Evolutionary conservation across 176 grass and related monocot species (phyloP).

Genomic region (Oryza longistaminata): DNA sequence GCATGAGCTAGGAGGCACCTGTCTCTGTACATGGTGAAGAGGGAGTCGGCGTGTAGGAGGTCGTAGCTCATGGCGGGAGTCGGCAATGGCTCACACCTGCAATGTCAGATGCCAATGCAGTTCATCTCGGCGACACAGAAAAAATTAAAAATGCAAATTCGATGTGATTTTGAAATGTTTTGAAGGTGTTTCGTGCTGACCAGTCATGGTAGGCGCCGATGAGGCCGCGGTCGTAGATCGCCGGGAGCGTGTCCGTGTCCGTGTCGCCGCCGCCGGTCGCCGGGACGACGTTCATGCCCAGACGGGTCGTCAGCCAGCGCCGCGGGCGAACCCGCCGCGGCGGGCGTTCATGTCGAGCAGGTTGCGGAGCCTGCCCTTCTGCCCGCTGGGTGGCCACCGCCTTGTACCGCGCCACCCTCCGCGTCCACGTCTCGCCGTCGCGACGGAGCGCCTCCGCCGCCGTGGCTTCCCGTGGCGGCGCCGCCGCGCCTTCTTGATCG

Average conservation of each 20-base stretch:
- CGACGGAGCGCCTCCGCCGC: conserved; percentile 31
- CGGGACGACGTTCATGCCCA: conserved; percentile 67
- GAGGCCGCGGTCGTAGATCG: conserved; percentile 61
- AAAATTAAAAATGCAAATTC: background rate
- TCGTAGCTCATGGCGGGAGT: conserved; percentile 64
- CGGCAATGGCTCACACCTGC: conserved; percentile 62
- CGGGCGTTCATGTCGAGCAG: conserved; percentile 65
- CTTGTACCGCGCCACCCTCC: conserved; percentile 50
- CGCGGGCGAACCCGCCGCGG: conserved; percentile 42
- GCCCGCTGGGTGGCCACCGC: conserved; percentile 39
- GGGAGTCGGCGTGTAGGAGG: conserved; percentile 51
- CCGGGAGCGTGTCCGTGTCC: conserved; percentile 39
- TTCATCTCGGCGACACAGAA: background rate
- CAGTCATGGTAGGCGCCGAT: conserved; percentile 62
- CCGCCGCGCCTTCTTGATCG: conserved; percentile 15
- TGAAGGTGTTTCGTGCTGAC: conserved; percentile 3
- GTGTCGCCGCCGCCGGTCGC: background rate
- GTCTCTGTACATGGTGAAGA: conserved; percentile 57
- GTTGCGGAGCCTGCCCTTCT: conserved; percentile 59
- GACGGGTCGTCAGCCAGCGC: conserved; percentile 44
- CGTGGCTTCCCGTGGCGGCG: conserved; percentile 16
- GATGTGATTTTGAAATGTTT: background rate
- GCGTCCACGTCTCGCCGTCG: conserved; percentile 49
- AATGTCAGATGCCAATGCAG: background rate
- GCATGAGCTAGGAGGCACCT: conserved; percentile 20